phyloP scores from a whole-genome alignment of 2,329 filamentous ascomycete species.

The Apiospora marii region DNA sequence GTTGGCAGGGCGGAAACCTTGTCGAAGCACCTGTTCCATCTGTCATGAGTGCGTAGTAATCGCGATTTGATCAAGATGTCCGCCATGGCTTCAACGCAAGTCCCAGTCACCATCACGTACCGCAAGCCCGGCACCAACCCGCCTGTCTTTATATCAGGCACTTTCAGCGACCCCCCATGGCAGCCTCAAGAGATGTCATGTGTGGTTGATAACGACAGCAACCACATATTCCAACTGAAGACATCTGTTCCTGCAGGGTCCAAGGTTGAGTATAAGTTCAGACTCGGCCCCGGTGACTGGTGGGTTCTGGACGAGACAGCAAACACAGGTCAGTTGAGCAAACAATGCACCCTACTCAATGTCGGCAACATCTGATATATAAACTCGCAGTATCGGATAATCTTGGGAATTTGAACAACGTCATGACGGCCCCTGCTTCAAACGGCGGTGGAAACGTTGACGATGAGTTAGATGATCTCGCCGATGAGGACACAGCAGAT shows the following conservation, averaged over 20 bases:
- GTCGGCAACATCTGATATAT: slow-evolving; percentile 25
- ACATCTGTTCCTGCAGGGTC: slow-evolving; percentile 63
- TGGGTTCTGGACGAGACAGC: slow-evolving; percentile 72
- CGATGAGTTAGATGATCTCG: slow-evolving; percentile 29
- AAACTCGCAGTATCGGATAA: slow-evolving; percentile 47
- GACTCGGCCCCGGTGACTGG: slow-evolving; percentile 71
- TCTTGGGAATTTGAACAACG: slow-evolving; percentile 58
- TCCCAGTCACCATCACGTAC: slow-evolving; percentile 67
- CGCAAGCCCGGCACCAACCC: slow-evolving; percentile 65
- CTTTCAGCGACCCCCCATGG: slow-evolving; percentile 69
- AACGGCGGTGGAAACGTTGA: slow-evolving; percentile 23
- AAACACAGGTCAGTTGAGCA: slow-evolving; percentile 40
- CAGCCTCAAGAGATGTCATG: slow-evolving; percentile 70
- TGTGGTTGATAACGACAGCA: slow-evolving; percentile 57
- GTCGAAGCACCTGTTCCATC: not conserved
- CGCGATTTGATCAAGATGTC: slow-evolving; percentile 7
- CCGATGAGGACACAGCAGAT: slow-evolving; percentile 27
- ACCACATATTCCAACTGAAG: slow-evolving; percentile 64
- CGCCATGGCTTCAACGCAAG: slow-evolving; percentile 31
- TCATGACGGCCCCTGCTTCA: slow-evolving; percentile 45
- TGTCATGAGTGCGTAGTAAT: slow-evolving; percentile 22
- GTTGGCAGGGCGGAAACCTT: slow-evolving; percentile 17
- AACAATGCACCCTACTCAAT: slow-evolving; percentile 18
- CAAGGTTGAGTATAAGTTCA: slow-evolving; percentile 79
- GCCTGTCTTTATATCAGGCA: slow-evolving; percentile 75